Evolutionary conservation across 768 basidiomycete genomes (phyloP).

Genomic region (Suillus cothurnatus): DNA sequence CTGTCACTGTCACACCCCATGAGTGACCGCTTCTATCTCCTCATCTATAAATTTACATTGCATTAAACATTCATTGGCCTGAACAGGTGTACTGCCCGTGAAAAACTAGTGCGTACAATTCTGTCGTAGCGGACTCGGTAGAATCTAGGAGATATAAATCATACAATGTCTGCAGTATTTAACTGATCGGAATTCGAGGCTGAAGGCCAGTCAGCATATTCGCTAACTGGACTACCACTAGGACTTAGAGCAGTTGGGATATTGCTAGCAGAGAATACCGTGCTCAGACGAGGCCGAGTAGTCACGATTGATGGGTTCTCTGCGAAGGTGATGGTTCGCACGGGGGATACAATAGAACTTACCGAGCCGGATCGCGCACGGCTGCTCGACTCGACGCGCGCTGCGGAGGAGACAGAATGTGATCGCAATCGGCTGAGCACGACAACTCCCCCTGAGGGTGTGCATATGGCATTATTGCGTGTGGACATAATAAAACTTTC

Average conservation of each 20-base stretch:
- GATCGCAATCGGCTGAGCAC: neutral
- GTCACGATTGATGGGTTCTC: neutral
- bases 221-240: constrained; percentile 1
- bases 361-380: constrained; percentile 6
- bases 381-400: neutral
- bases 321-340: neutral
- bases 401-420: constrained; percentile 2
- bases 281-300: constrained; percentile 3
- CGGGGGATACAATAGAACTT: neutral
- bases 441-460: neutral
- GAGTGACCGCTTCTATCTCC: neutral
- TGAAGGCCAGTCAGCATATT: neutral
- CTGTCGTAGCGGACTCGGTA: neutral
- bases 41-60: neutral
- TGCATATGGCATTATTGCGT: neutral
- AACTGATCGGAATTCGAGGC: neutral
- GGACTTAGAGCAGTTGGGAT: neutral
- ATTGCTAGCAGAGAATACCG: constrained; percentile 5
- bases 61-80: neutral
- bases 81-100: neutral
- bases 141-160: neutral
- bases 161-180: neutral
- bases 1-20: constrained; percentile 3
- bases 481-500: neutral
- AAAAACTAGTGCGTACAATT: neutral